phyloP scores from a whole-genome alignment of 2,329 filamentous ascomycete species.

The Calonectria hongkongensis region DNA sequence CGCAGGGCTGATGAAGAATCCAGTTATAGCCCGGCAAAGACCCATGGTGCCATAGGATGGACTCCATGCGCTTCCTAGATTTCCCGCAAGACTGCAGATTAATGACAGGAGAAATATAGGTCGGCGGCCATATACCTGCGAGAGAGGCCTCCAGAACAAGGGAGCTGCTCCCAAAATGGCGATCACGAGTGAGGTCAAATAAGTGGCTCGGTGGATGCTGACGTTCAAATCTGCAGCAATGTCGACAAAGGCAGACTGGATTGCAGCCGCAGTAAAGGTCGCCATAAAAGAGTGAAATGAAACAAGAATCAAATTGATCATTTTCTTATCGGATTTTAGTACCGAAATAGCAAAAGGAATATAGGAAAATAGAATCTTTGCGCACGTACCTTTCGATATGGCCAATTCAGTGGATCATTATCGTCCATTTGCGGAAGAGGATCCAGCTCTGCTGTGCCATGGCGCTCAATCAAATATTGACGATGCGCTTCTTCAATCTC shows the following conservation, averaged over 20 bases:
- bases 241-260: constrained; percentile 72
- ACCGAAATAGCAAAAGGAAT: too few species aligned
- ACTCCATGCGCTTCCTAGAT: constrained; percentile 71
- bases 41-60: constrained; percentile 68
- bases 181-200: constrained; percentile 64
- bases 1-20: constrained; percentile 74
- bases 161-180: constrained; percentile 54
- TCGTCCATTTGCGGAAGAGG: constrained; percentile 11
- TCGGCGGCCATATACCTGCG: constrained; percentile 71
- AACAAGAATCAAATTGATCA: constrained; percentile 70
- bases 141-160: constrained; percentile 74
- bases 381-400: neutral
- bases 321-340: constrained; percentile 63
- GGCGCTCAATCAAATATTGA: neutral
- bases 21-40: constrained; percentile 68
- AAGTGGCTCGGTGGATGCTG: constrained; percentile 68
- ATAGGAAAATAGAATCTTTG: neutral
- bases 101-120: constrained; percentile 71
- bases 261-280: constrained; percentile 71
- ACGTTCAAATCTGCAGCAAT: constrained; percentile 71
- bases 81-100: constrained; percentile 66
- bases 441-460: constrained; percentile 3
- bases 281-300: constrained; percentile 75
- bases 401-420: constrained; percentile 6
- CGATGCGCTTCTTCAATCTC: constrained; percentile 1